These are phyloP conservation scores for Helichrysum umbraculigerum DNA, from an alignment of 129 eudicot species.

Conservation along the genomic window DNA sequence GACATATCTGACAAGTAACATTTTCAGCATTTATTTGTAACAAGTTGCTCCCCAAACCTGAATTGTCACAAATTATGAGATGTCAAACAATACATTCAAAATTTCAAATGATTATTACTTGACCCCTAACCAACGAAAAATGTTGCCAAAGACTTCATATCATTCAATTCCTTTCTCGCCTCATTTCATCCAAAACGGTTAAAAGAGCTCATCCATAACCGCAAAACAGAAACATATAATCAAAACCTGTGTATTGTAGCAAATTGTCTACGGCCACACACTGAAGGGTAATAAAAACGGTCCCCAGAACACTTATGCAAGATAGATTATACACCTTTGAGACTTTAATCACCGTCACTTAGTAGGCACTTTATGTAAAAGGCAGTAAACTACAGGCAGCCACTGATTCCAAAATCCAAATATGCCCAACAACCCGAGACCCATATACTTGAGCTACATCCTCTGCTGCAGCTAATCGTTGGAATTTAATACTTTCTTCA, in stretches of 20 bases:
- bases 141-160: not conserved
- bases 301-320: slow-evolving; percentile 1
- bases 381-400: slow-evolving; percentile 49
- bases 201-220: not conserved
- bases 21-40: not conserved
- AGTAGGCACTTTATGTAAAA: slow-evolving; percentile 2
- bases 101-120: not conserved
- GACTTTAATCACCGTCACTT: not conserved
- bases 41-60: not conserved
- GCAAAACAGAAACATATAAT: not conserved
- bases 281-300: not conserved
- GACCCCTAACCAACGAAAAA: not conserved
- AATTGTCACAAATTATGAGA: not conserved
- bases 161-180: not conserved
- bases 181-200: not conserved
- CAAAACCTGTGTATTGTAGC: slow-evolving; percentile 8
- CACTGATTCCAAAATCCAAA: slow-evolving; percentile 76
- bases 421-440: slow-evolving; percentile 46
- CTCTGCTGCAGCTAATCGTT: slow-evolving; percentile 54
- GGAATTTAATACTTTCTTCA: slow-evolving; percentile 26
- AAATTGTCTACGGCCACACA: slow-evolving; percentile 3
- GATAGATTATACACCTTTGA: not conserved
- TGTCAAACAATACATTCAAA: not conserved
- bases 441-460: slow-evolving; percentile 41
- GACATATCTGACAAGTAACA: not conserved